These are phyloP conservation scores for Myrica gale DNA, from an alignment of 306 rosid species.

Conservation along the genomic window DNA sequence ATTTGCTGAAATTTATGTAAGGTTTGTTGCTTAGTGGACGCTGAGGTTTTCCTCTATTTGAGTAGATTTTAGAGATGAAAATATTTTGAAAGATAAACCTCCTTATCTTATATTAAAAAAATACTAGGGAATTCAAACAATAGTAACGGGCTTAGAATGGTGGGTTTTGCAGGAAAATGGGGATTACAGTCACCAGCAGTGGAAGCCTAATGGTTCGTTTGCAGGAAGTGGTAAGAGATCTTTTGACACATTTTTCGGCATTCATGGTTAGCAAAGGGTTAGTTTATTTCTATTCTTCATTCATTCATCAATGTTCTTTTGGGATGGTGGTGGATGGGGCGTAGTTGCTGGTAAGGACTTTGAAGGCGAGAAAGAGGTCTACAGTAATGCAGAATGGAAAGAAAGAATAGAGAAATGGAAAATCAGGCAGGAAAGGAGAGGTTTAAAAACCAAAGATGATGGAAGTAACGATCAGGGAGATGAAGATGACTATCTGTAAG, in stretches of 20 bases:
- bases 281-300: slow-evolving; percentile 11
- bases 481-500: slow-evolving; percentile 69
- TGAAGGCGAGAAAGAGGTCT: slow-evolving; percentile 52
- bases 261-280: not conserved
- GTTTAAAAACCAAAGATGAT: slow-evolving; percentile 51
- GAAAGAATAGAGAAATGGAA: slow-evolving; percentile 98
- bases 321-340: slow-evolving; percentile 10
- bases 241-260: not conserved
- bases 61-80: not conserved
- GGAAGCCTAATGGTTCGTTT: slow-evolving; percentile 49
- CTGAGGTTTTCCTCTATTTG: not conserved
- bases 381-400: slow-evolving; percentile 48
- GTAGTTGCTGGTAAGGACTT: slow-evolving; percentile 61
- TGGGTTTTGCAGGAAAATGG: slow-evolving; percentile 61
- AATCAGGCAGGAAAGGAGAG: slow-evolving; percentile 82
- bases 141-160: slow-evolving; percentile 3
- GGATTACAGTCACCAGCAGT: slow-evolving; percentile 42
- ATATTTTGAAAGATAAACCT: not conserved
- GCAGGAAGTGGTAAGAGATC: slow-evolving; percentile 57
- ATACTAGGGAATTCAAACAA: not conserved
- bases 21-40: not conserved
- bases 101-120: not conserved
- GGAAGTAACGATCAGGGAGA: slow-evolving; percentile 62
- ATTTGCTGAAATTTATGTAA: not conserved
- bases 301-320: slow-evolving; percentile 3